Conservation (phyloP, 768 basidiomycete genomes). For the Termitomyces sp. region DNA sequence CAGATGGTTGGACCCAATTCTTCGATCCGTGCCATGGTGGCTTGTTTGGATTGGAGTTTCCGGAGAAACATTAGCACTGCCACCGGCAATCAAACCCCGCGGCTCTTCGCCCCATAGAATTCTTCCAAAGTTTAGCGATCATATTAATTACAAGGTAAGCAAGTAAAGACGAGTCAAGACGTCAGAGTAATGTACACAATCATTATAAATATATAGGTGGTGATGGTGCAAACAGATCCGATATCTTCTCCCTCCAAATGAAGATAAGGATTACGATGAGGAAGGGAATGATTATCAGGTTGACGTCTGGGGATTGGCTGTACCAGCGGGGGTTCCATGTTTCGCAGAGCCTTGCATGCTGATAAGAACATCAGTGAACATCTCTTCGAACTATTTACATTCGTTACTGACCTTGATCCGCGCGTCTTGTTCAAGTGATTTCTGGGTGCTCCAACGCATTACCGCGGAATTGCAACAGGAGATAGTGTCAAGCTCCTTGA, state of each 20-base stretch:
- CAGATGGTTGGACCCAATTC: neutral
- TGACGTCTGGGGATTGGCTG: constrained; percentile 13
- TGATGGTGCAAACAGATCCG: neutral
- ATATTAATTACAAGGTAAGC: neutral
- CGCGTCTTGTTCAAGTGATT: constrained; percentile 20
- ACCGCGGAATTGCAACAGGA: constrained; percentile 16
- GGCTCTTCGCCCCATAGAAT: neutral
- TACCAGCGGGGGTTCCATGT: constrained; percentile 28
- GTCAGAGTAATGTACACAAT: neutral
- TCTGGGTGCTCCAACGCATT: constrained; percentile 24
- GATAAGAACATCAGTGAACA: neutral
- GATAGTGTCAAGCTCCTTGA: constrained; percentile 22
- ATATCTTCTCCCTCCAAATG: constrained; percentile 27
- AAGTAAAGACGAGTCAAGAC: no score
- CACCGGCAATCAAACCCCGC: neutral
- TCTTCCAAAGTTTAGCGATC: neutral
- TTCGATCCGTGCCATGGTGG: neutral
- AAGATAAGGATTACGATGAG: constrained; percentile 23
- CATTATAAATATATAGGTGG: neutral
- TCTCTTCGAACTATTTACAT: neutral
- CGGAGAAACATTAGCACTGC: constrained; percentile 9
- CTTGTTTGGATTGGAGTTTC: constrained; percentile 3
- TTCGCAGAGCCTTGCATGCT: constrained; percentile 35
- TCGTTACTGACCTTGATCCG: constrained; percentile 3
- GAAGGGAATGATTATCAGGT: constrained; percentile 19